phyloP scores from a whole-genome alignment of 352 stramenopile species.

The Phytophthora fragariaefolia region DNA sequence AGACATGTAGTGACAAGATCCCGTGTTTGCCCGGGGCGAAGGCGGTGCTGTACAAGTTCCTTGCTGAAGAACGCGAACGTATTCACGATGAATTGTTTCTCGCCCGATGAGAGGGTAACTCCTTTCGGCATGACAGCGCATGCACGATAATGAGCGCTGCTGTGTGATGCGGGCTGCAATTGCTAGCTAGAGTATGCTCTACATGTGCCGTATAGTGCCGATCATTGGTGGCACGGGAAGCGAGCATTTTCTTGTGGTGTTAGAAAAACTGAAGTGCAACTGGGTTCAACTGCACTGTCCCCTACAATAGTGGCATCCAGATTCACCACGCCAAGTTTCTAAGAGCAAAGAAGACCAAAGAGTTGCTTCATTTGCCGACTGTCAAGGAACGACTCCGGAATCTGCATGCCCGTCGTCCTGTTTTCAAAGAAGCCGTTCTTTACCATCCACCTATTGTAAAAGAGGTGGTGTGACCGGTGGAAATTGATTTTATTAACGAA shows the following conservation, averaged over 20 bases:
- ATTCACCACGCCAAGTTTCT: too few species aligned
- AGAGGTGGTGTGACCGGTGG: too few species aligned
- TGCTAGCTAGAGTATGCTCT: too few species aligned
- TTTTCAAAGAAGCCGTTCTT: too few species aligned
- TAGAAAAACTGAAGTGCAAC: neutral
- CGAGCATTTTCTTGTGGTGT: neutral
- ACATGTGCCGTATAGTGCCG: neutral
- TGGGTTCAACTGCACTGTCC: neutral
- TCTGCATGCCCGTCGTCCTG: too few species aligned
- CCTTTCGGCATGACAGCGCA: neutral
- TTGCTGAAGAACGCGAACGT: neutral
- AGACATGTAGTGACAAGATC: neutral
- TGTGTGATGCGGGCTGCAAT: neutral
- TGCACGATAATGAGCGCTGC: neutral
- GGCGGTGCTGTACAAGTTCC: neutral
- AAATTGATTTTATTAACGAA: too few species aligned
- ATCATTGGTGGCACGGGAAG: too few species aligned
- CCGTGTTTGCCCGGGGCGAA: neutral
- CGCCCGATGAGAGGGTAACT: neutral
- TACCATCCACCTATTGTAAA: too few species aligned
- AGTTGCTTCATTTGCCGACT: too few species aligned
- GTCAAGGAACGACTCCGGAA: too few species aligned
- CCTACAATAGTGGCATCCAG: slow-evolving; percentile 4
- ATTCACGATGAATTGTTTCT: neutral
- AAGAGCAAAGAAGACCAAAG: too few species aligned